Conservation (phyloP, 2,329 filamentous ascomycete genomes). For the Elsinoe australis region DNA sequence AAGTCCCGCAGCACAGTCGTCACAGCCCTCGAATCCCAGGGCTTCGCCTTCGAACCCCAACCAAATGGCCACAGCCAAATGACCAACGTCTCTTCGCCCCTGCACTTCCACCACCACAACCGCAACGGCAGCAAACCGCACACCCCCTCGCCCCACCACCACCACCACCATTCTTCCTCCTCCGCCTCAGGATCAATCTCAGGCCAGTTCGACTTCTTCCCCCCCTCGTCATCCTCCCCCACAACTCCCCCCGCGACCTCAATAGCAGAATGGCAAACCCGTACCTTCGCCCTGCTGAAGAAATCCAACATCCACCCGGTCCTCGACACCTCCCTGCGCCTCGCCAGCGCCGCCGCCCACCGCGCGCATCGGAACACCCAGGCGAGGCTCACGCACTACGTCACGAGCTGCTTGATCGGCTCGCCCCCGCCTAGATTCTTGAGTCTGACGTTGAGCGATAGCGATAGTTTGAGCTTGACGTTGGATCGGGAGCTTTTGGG, state of each 20-base stretch:
- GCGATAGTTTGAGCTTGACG: conserved; percentile 66
- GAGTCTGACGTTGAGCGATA: conserved; percentile 64
- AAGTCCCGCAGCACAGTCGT: conserved; percentile 68
- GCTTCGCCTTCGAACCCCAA: conserved; percentile 72
- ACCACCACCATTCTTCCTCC: conserved; percentile 39
- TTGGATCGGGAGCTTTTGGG: conserved; percentile 60
- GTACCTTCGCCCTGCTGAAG: conserved; percentile 78
- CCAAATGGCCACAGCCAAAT: conserved; percentile 42
- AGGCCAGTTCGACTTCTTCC: conserved; percentile 1
- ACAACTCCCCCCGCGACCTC: conserved; percentile 70
- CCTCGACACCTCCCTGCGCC: conserved; percentile 59
- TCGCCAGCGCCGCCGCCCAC: conserved; percentile 74
- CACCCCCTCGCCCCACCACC: conserved; percentile 46
- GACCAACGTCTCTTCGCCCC: conserved; percentile 42
- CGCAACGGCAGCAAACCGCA: conserved; percentile 43
- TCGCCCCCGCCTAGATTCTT: conserved; percentile 57
- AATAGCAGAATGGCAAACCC: conserved; percentile 68
- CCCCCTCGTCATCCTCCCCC: conserved; percentile 41
- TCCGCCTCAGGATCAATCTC: conserved; percentile 28
- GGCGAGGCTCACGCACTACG: conserved; percentile 40
- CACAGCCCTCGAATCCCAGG: conserved; percentile 65
- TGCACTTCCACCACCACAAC: conserved; percentile 50
- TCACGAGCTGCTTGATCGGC: conserved; percentile 43
- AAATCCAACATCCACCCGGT: conserved; percentile 66
- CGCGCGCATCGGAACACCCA: conserved; percentile 32